Conservation (phyloP, 768 basidiomycete species). For the Royoungia palumana region DNA sequence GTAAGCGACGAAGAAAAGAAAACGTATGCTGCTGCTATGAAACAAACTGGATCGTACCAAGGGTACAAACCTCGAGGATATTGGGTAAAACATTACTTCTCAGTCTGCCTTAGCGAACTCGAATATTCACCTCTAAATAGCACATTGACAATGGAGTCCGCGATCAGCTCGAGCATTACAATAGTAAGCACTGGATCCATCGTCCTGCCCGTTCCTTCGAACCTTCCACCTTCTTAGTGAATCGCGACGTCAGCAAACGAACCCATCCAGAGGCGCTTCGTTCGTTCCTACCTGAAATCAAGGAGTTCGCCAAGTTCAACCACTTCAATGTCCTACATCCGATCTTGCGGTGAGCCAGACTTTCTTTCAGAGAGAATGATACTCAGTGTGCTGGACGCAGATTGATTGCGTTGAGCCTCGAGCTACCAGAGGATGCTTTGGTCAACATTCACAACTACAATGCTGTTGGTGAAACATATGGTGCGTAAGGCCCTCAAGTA, state of each 20-base stretch:
- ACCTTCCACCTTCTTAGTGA: constrained; percentile 34
- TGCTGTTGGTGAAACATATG: constrained; percentile 40
- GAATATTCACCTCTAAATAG: constrained; percentile 29
- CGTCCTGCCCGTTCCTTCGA: neutral
- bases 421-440: constrained; percentile 51
- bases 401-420: constrained; percentile 49
- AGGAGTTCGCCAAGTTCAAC: constrained; percentile 47
- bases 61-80: constrained; percentile 53
- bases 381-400: constrained; percentile 23
- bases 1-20: constrained; percentile 44
- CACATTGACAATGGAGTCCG: constrained; percentile 59
- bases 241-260: constrained; percentile 45
- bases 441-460: constrained; percentile 47
- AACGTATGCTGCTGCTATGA: constrained; percentile 38
- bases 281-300: constrained; percentile 52
- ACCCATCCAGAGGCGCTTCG: constrained; percentile 48
- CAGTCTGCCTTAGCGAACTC: neutral
- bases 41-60: constrained; percentile 45
- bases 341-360: constrained; percentile 36
- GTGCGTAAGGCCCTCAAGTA: constrained; percentile 23
- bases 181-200: constrained; percentile 38
- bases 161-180: constrained; percentile 65
- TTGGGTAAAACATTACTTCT: constrained; percentile 36
- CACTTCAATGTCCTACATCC: constrained; percentile 52
- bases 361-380: neutral